Evolutionary conservation across 1,139 yeast species (phyloP), one percentile per base, ranked within the genome.

Genomic region (Wickerhamomyces sp.): DNA sequence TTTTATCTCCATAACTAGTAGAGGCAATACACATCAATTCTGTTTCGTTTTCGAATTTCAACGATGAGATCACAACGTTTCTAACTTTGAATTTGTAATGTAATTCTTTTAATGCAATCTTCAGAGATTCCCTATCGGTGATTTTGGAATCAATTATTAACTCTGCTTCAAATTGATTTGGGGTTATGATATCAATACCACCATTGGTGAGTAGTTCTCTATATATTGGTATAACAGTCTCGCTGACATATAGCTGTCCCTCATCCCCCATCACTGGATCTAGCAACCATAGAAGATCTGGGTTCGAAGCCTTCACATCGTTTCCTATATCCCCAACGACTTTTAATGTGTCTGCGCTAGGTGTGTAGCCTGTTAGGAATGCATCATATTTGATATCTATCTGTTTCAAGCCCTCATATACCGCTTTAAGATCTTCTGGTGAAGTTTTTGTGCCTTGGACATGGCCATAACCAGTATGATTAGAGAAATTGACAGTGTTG

Each of bases 191-290:
- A 54, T 78, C 81, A 9, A 81, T 76, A 1, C 60, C 45, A 1
- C 68, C 65, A 14, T 63, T 59, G 7, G 53, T 41, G 9, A 80
- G 58, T 1, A 78, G 56, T 15, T 61, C 49, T 40, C 68, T 64
- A 54, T 82, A 82, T 21, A 71, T 68, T 0, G 73, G 70, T 0
- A 81, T 67, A 28, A 84, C 79, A 28, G 72, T 65, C 40, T 71
- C 64, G 44, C 71, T 74, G 6, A 83, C 89, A 48, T 83, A 83
- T 18, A 81, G 51, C 46, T 73, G 69, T 13, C 85, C 87, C 51
- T 81, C 80, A 56, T 83, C 90, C 1, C 92, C 92, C 76, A 83
- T 74, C 1, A 83, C 85, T 1, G 92, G 89, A 56, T 83, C 92
- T 48, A 82, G 61, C 21, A 82, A 61, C 65, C 80, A 74, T 8